Base-by-base conservation (phyloP, 495 filamentous ascomycete species). In the Penicillium manginii region DNA sequence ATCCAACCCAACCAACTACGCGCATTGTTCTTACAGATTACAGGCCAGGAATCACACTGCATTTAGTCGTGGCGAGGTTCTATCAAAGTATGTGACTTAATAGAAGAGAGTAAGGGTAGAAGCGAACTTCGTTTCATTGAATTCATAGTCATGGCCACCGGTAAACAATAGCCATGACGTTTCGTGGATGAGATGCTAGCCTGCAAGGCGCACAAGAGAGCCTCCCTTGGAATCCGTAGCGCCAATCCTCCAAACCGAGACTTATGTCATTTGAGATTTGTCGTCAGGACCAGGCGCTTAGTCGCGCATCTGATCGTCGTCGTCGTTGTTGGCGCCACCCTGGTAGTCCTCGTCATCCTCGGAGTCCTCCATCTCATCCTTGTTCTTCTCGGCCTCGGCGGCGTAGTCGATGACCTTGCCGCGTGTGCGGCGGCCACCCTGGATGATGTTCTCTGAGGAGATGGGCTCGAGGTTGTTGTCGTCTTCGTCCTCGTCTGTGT, bases 381-480 rank as follows among this genome's bases (percentile, higher is more conserved):
- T 65, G 49, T 73, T 72, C 48, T 81, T 73, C 64, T 84, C 73
- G n/a, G 88, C 88, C 10, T 90, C 90, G 72, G 92, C 88, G 62
- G 86, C 88, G 70, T 88, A 96, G 78, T 96, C 88, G 61, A 96
- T 91, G 40, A 76, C 72, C 69, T 88, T 88, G 62, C 90, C 88
- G 63, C 94, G 93, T 39, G 94, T 98, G 72, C 94, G 93, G 42
- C 88, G 83, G 68, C 89, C 89, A 57, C 75, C 80, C 9, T 59
- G 48, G 68, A 98, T 86, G 76, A 98, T 97, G 81, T 97, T 97
- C 62, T 84, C 82, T 37, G 83, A 74, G 70, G 96, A 91, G 72
- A 98, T 96, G 72, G 92, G 92, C 71, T 92, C 90, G 78, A 97
- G 86, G 74, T 90, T 87, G 65, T 94, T 91, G 10, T 87, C 90